phyloP scores from a whole-genome alignment of 73 alveolate genomes.

The Paramecium octaurelia region DNA sequence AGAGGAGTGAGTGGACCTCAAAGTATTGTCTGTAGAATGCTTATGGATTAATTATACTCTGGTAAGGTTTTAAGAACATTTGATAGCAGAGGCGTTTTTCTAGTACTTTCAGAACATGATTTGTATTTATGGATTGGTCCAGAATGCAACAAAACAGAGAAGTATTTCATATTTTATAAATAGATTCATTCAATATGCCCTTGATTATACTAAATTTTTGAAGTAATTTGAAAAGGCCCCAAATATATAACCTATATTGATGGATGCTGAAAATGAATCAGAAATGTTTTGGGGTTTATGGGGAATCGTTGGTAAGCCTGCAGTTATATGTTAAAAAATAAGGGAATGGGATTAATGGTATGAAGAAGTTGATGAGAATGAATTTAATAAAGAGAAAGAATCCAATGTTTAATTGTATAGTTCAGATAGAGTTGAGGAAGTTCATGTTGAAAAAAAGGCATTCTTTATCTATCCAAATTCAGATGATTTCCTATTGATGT shows the following conservation, averaged over 20 bases:
- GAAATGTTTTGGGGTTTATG: constrained; percentile 64
- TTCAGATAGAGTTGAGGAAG: not conserved
- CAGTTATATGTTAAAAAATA: constrained; percentile 23
- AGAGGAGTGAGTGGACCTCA: constrained; percentile 76
- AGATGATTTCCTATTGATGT: not conserved
- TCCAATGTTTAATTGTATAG: not conserved
- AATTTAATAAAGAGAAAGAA: not conserved
- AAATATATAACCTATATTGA: not conserved
- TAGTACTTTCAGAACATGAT: constrained; percentile 59
- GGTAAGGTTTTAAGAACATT: constrained; percentile 58
- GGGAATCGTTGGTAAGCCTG: constrained; percentile 18
- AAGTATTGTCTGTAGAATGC: constrained; percentile 66
- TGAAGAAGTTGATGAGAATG: constrained; percentile 59
- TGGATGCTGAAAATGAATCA: constrained; percentile 47
- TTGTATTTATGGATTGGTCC: constrained; percentile 72
- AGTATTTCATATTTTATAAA: constrained; percentile 36
- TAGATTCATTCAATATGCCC: constrained; percentile 47
- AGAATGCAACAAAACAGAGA: constrained; percentile 60
- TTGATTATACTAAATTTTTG: constrained; percentile 57
- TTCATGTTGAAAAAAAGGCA: not conserved
- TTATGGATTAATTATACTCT: constrained; percentile 59
- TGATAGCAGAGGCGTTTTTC: constrained; percentile 78
- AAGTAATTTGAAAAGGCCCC: constrained; percentile 60
- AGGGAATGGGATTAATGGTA: constrained; percentile 74
- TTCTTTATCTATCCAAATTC: not conserved